These are phyloP conservation scores for Tulasnella sp. DNA, from an alignment of 768 basidiomycete genomes.

Conservation along the genomic window DNA sequence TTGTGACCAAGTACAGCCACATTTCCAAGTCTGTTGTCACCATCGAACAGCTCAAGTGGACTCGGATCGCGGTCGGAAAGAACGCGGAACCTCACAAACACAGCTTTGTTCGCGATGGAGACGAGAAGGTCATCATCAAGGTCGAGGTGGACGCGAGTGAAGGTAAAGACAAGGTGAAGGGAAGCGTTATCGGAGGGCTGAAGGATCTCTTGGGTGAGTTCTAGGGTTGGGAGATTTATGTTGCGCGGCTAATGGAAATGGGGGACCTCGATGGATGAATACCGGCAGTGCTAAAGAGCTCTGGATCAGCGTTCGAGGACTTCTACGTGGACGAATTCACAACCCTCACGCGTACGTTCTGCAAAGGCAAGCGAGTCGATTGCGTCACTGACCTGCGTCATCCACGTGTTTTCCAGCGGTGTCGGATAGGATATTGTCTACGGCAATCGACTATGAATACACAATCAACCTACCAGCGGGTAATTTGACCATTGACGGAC, in stretches of 20 bases:
- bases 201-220: slow-evolving; percentile 65
- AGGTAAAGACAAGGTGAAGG: slow-evolving; percentile 51
- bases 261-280: background rate
- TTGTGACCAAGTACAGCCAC: slow-evolving; percentile 35
- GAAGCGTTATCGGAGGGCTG: slow-evolving; percentile 53
- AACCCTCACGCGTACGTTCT: slow-evolving; percentile 43
- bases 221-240: background rate
- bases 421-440: slow-evolving; percentile 81
- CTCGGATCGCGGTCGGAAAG: slow-evolving; percentile 46
- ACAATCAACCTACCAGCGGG: slow-evolving; percentile 34
- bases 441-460: slow-evolving; percentile 68
- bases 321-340: slow-evolving; percentile 82
- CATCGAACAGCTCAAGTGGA: slow-evolving; percentile 52
- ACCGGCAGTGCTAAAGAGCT: slow-evolving; percentile 67
- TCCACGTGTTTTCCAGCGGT: slow-evolving; percentile 35
- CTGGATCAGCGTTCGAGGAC: slow-evolving; percentile 70
- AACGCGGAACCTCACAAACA: slow-evolving; percentile 48
- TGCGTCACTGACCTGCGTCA: background rate
- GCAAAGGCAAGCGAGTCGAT: no score
- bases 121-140: slow-evolving; percentile 65
- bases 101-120: slow-evolving; percentile 79
- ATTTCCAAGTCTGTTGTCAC: slow-evolving; percentile 22
- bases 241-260: background rate
- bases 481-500: slow-evolving; percentile 23
- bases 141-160: slow-evolving; percentile 49